Base-by-base conservation (phyloP, 108 stramenopile genomes). In the Skeletonema costatum region DNA sequence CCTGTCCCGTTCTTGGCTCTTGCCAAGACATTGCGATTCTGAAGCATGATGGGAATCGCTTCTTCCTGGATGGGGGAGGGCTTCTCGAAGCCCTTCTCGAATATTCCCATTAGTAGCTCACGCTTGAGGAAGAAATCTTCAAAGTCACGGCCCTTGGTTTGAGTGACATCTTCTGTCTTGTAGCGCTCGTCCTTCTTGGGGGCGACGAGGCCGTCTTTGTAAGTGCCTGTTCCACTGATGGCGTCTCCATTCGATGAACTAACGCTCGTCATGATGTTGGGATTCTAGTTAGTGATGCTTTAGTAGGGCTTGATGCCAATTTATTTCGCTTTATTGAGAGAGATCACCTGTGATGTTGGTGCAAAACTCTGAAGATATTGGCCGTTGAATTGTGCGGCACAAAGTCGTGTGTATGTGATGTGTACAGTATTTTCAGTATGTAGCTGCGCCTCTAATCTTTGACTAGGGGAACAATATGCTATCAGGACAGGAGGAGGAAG, bases 61-160 rank as follows among this genome's bases (percentile, higher is more conserved):
- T 98, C 97, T 78, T 99, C 98, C 84, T 99, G 99, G 50, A 99
- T 96, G 31, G 98, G 98, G 41, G 91, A 92, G n/a, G 99, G 99
- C 71, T 94, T 90, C 75, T 99, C 99, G 63, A 98, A 99, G 17
- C 99, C 99, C 87, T 98, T 98, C 83, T 99, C 98, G 77, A 98
- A 99, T 58, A 99, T 99, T 38, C 98, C 99, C 98, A 98, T 99
- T 48, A 99, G 83, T 9, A 99, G 90, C 76, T 98, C 98, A 58
- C 93, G 87, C 86, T 96, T 93, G 66, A 97, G 87, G 75, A 96
- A 98, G 81, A 98, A 99, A 80, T 99, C 99, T 89, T 98, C 97
- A 75, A 99, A 99, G 44, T 98, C 98, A 68, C 98, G 88, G 42
- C 98, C 98, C 71, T 96, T 97, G 25, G 98, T 98, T 66, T 93